Evolutionary conservation across 495 filamentous ascomycete genomes (phyloP).

Genomic region (Aspergillus sparsus): DNA sequence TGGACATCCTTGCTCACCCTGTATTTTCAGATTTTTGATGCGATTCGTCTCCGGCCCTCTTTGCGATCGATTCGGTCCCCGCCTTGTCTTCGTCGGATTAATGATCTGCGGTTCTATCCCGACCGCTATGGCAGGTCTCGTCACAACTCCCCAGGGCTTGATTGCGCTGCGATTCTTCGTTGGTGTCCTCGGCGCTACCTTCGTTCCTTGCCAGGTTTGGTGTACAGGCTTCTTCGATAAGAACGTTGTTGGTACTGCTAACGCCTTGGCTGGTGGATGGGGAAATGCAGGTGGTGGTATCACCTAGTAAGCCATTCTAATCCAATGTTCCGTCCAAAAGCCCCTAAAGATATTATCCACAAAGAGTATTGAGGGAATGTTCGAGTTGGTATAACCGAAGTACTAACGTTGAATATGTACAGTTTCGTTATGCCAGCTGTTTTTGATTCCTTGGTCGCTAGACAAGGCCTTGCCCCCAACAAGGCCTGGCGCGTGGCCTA

Average conservation of each 20-base stretch:
- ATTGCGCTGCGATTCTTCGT: constrained; percentile 86
- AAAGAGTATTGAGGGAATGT: too few relatives aligned
- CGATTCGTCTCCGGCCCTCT: constrained; percentile 80
- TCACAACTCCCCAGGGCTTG: constrained; percentile 68
- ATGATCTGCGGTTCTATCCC: constrained; percentile 78
- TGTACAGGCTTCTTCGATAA: constrained; percentile 95
- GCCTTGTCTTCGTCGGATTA: constrained; percentile 75
- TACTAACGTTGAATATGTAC: neutral
- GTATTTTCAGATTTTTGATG: constrained; percentile 62
- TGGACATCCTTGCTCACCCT: too few relatives aligned
- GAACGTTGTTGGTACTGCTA: constrained; percentile 89
- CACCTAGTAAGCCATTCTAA: constrained; percentile 47
- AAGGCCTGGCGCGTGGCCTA: constrained; percentile 85
- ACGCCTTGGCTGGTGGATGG: constrained; percentile 80
- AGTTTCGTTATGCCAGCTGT: constrained; percentile 95
- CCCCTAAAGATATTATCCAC: neutral
- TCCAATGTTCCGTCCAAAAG: neutral
- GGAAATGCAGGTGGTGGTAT: constrained; percentile 93
- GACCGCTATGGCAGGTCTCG: constrained; percentile 77
- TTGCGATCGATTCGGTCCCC: constrained; percentile 83
- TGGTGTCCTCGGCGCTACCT: constrained; percentile 85
- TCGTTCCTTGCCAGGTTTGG: constrained; percentile 97
- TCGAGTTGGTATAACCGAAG: neutral
- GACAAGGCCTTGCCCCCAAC: constrained; percentile 58
- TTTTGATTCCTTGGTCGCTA: constrained; percentile 70